These are phyloP conservation scores for Tuber calosporum DNA, from an alignment of 495 filamentous ascomycete species.

Conservation along the genomic window DNA sequence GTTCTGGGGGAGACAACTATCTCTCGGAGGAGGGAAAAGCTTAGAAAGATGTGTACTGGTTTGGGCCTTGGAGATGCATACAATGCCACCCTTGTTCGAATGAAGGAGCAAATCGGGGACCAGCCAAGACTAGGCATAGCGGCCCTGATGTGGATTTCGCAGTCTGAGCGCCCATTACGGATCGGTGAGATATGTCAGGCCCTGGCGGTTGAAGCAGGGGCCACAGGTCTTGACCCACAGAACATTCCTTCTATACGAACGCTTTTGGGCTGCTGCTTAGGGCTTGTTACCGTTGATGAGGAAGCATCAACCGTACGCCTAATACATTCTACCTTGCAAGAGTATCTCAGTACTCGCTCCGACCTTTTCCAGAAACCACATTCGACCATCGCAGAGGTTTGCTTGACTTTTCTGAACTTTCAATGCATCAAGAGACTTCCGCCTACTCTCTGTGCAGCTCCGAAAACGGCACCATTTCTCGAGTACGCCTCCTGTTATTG, in stretches of 20 bases:
- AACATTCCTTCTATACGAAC: background rate
- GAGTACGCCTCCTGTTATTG: conserved; percentile 2
- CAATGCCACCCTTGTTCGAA: background rate
- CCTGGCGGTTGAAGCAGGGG: background rate
- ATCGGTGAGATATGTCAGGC: background rate
- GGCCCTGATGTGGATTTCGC: conserved; percentile 4
- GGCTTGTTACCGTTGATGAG: background rate
- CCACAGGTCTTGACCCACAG: background rate
- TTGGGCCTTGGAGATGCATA: background rate
- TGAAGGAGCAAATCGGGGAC: background rate
- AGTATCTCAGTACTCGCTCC: background rate
- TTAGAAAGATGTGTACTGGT: background rate
- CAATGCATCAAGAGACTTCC: background rate
- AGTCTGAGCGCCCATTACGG: background rate
- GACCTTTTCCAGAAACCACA: background rate
- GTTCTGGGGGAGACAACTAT: background rate
- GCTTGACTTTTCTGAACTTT: background rate
- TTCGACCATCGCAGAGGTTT: background rate
- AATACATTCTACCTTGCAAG: background rate
- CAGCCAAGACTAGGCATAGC: background rate
- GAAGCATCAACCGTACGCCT: background rate
- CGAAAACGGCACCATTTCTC: background rate
- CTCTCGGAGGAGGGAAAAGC: background rate
- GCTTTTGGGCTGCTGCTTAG: background rate
- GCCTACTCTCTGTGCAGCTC: background rate